Base-by-base conservation (phyloP, 1,284 basidiomycete species). In the Irpex lacteus region DNA sequence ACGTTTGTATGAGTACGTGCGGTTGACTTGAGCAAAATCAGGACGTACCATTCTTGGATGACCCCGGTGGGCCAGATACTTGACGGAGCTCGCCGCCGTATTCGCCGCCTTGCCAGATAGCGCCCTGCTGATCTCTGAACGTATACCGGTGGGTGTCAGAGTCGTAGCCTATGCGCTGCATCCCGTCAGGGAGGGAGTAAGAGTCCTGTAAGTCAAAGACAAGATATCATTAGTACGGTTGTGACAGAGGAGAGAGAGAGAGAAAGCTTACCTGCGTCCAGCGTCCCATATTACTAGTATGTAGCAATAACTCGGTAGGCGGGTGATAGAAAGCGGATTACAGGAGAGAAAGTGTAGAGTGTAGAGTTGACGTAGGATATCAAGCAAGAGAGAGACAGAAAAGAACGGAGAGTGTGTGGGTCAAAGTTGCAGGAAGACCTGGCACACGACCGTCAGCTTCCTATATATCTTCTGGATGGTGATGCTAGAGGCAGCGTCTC, bases 151-250 rank as follows among this genome's bases (percentile, higher is more conserved):
- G 70, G 0, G 80, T 77, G 61, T 87, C 85, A 1, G 83, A 77
- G 65, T 87, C 85, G 63, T 87, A 88, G 4, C 73, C 82, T 9
- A 82, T 76, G 4, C 85, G 77, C 44, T 72, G 73, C 70, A 86
- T 76, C 49, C 85, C 85, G 59, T 81, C 77, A 4, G 85, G 85
- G 19, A 87, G 78, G 52, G 82, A 80, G 59, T 72, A 71, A 6
- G 72, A 49, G 60, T 87, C 85, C 88, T 88, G 60, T 53, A 2
- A 21, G 50, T 21, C 50, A 21, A 8, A 52, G 3, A n/a, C n/a
- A 8, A 21, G 0, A 5, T n/a, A 1, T 21, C 3, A 2, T 52
- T 52, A 18, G 50, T 3, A 26, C 26, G 26, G 4, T 2, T n/a
- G 50, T 9, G 18, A 18, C 50, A 7, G 18, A 44, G 4, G 7